A percentile compares a stretch with the other conserved stretches of the same genome.
These are phyloP conservation scores for Cladosporium phlei DNA, from an alignment of 2,329 filamentous ascomycete species.

Conservation along the genomic window DNA sequence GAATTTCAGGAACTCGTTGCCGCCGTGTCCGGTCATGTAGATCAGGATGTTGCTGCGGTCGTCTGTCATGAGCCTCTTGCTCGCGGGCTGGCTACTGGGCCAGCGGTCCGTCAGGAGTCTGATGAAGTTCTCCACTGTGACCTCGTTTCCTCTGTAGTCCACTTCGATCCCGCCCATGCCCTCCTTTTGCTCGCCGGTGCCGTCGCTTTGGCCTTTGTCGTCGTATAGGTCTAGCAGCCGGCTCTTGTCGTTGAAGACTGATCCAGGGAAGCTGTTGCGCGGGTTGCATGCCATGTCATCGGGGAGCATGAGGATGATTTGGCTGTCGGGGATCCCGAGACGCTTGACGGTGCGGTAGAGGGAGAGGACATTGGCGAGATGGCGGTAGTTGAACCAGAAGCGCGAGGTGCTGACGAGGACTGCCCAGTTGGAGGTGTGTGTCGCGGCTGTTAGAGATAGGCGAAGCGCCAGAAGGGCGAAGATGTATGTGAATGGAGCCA, in stretches of 20 bases:
- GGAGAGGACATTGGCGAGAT: conserved; percentile 94
- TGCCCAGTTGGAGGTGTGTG: conserved; percentile 98
- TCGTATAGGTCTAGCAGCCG: conserved; percentile 93
- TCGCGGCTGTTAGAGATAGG: conserved; percentile 47
- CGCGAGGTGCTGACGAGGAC: conserved; percentile 97
- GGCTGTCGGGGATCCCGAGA: conserved; percentile 92
- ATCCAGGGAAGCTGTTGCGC: conserved; percentile 94
- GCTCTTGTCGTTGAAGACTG: conserved; percentile 97
- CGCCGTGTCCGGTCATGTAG: conserved; percentile 98
- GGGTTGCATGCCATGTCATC: conserved; percentile 99
- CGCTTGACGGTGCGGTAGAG: conserved; percentile 98
- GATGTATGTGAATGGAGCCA: neutral
- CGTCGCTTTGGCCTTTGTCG: conserved; percentile 46
- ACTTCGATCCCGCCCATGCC: conserved; percentile 68
- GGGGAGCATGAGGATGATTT: conserved; percentile 99
- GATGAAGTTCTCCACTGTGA: conserved; percentile 98
- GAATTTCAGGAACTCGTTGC: conserved; percentile 97
- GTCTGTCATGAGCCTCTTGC: conserved; percentile 89
- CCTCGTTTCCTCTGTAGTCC: conserved; percentile 95
- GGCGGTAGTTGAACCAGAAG: conserved; percentile 99
- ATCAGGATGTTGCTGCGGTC: conserved; percentile 95
- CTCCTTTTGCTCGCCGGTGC: conserved; percentile 14
- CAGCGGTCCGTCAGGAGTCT: conserved; percentile 89
- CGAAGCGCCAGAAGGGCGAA: conserved; percentile 21
- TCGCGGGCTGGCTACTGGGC: conserved; percentile 88